Evolutionary conservation across 345 rosid species (phyloP).

Genomic region (Salix caprea): DNA sequence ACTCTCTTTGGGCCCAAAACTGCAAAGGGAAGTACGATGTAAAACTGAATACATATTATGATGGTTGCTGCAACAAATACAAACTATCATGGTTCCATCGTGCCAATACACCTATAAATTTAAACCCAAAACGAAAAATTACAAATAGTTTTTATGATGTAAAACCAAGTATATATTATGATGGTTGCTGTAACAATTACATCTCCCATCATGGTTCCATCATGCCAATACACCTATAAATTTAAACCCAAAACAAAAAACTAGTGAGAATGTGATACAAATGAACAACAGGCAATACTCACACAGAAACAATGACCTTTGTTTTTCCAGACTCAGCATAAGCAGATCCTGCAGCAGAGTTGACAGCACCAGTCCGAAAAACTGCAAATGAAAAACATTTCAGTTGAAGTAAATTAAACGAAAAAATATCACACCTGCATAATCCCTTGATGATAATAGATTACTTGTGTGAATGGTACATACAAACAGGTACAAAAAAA

Average conservation of each 20-base stretch:
- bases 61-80: not conserved
- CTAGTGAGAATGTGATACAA: not conserved
- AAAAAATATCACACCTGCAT: not conserved
- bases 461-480: not conserved
- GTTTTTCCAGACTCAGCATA: slow-evolving; percentile 94
- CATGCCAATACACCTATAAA: not conserved
- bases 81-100: not conserved
- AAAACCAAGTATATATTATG: not conserved
- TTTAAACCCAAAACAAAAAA: not conserved
- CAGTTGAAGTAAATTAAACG: not conserved
- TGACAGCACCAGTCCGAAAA: slow-evolving; percentile 81
- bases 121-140: not conserved
- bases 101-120: not conserved
- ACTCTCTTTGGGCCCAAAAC: slow-evolving; percentile 99
- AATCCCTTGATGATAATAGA: not conserved
- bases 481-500: not conserved
- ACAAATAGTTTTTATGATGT: no score
- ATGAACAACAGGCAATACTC: slow-evolving; percentile 34
- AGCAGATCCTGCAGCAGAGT: slow-evolving; percentile 90
- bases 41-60: not conserved
- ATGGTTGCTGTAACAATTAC: not conserved
- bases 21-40: slow-evolving; percentile 19
- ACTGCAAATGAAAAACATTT: slow-evolving; percentile 35
- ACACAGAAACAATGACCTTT: slow-evolving; percentile 95
- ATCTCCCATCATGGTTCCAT: not conserved